Base-by-base conservation (phyloP, 2,329 filamentous ascomycete species). In the Achaetomium macrosporum region DNA sequence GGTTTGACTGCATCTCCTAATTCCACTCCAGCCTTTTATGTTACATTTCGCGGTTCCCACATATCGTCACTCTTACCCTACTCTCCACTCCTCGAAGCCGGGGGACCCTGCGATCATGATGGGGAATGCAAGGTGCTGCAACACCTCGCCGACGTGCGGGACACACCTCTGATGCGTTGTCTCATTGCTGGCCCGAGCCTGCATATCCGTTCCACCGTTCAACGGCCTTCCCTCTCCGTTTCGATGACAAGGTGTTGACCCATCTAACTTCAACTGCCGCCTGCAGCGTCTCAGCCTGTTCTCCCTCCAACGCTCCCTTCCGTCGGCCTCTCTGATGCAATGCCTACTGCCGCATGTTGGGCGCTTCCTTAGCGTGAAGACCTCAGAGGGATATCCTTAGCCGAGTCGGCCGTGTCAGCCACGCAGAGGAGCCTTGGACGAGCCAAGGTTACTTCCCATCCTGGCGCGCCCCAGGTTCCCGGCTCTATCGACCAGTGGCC, bases 31-130 rank as follows among this genome's bases (percentile, higher is more conserved):
- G 53, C 52, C 55, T 59, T 25, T 25, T 41, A 58, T 51, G 62
- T 63, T 64, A 57, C 61, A 60, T 62, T 61, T 59, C 52, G 37
- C 55, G 30, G 54, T 60, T 55, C 58, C 59, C 58, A 59, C 59
- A 56, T 50, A 29, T 42, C 16, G 25, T n/a, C 35, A 8, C 35
- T 30, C 39, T 42, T 52, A 40, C 33, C 51, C 46, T 42, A 35
- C 37, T 50, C 17, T 43, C 48, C 39, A 31, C 56, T 53, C 47
- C 50, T 59, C 56, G 59, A 62, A 59, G 46, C 53, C 55, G 36
- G 35, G 35, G 42, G 48, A 49, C n/a, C 33, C 55, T 40, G 49
- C 47, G 31, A 55, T 43, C 50, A 39, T 39, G 55, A 47, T 39
- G 30, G 40, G 48, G 53, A 17, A 36, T 10, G 30, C 16, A 47